Evolutionary conservation across 805 yeast genomes (phyloP), one percentile per base, ranked within the genome.

Genomic region (Saccharomyces jurei): DNA sequence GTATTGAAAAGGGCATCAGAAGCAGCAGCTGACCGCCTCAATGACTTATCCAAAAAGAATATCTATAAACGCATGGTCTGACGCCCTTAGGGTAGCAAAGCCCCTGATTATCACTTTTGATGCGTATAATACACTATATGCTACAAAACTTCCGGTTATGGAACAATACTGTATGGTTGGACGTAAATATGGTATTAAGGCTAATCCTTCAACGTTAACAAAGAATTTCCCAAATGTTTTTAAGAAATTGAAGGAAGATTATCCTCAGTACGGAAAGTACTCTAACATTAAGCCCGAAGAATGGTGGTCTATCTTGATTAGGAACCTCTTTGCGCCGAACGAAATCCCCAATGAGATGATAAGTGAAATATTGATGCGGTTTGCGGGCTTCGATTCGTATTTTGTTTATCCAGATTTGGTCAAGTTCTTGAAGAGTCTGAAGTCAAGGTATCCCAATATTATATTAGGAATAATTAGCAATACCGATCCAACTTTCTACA

Each of bases 61-160:
- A 30, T 49, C 64, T 3, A 26, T 55, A 9, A 52, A 31, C 10
- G 48, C 50, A 21, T 60, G 62, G 63, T 50, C 51, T 2, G 46
- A 32, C 10, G 48, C 48, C 11, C n/a, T 46, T 9, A 57, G 52
- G 53, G 55, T 56, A 10, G 48, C 50, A n/a, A 32, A 50, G 13
- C 83, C 84, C 5, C 71, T 70, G 44, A 64, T 83, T 3, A 68
- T 86, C 0, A 81, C 89, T 0, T 76, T 85, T 53, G 92, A 86
- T 67, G 87, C 84, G 0, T 86, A 83, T 68, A 83, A 81, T 47
- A 86, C 91, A 0, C 65, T 86, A 8, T 84, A 83, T 63, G 71
- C 79, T 0, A 86, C 90, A 2, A 73, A 71, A 21, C 69, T 69
- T 29, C 80, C 87, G 0, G 78, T 85, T 0, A 67, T 79, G 46